Base-by-base conservation (phyloP, 208 protist species). In the Blechomonas ayalai region DNA sequence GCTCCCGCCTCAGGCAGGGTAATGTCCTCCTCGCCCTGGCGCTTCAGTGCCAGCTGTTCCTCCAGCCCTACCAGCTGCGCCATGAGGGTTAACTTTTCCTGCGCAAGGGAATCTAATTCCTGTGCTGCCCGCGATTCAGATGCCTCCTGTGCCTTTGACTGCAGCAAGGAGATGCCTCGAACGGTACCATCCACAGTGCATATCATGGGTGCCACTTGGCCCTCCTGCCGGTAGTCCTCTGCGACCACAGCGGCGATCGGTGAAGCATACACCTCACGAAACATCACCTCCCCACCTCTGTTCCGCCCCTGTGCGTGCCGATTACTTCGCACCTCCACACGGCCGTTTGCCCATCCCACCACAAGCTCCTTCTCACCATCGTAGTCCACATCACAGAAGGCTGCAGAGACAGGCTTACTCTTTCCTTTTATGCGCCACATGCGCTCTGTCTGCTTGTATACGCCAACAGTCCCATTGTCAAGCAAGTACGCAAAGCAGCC, bases 351-450 rank as follows among this genome's bases (percentile, higher is more conserved):
- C 75, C 79, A 97, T 15, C 92, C 92, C 9, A 93, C 64, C 19
- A 98, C 56, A 36, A 98, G 66, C 60, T 97, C 96, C 20, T 66
- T 71, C 27, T 88, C 76, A 12, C 92, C 93, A 43, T 97, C 94
- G 47, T 71, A 72, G 60, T 97, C 89, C 20, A 97, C 59, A 57
- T 97, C 96, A 52, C 82, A 95, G 52, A 83, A 88, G 20, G 62
- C 73, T 20, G 95, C 79, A 2, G 80, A 72, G 4, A 84, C 73
- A 2, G 94, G 87, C 22, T 57, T 52, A 18, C 77, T 59, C 33
- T 86, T 87, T 15, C 72, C 83, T 44, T 96, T 96, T 18, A 82
- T 63, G 26, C 87, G 76, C 90, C 90, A 97, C 20, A 91, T 25
- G 13, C 89, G 75, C 54, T 82, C 83, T 3, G 37, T 54, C 3